A percentile compares a stretch with the other conserved stretches of the same genome.
Conservation (phyloP, 2,329 filamentous ascomycete species). For the Macroventuria anomochaeta region DNA sequence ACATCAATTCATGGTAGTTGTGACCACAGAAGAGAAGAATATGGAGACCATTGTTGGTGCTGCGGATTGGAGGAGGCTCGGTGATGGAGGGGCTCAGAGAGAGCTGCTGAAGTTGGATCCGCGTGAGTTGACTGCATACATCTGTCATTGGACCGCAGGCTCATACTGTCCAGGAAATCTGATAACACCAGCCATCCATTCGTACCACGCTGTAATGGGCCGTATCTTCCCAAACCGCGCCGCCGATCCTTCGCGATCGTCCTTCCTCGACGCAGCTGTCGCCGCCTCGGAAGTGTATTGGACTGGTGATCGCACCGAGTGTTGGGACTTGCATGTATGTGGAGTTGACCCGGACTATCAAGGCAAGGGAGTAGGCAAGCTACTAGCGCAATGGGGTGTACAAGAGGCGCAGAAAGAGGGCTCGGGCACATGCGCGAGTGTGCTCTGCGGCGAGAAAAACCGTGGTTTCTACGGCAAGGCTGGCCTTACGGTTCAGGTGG, state of each 20-base stretch:
- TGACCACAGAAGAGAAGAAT: conserved; percentile 5
- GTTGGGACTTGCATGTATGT: conserved; percentile 40
- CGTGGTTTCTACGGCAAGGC: conserved; percentile 35
- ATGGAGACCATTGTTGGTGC: conserved; percentile 32
- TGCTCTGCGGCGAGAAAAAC: conserved; percentile 41
- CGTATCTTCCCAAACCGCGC: conserved; percentile 37
- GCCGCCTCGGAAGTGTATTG: conserved; percentile 29
- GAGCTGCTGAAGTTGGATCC: conserved; percentile 29
- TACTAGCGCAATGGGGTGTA: conserved; percentile 50
- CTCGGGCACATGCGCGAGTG: conserved; percentile 32
- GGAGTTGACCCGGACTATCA: conserved; percentile 46
- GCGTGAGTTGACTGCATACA: conserved; percentile 16
- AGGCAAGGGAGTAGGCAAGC: conserved; percentile 45
- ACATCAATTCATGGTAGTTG: conserved; percentile 36
- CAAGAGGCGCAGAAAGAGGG: conserved; percentile 41
- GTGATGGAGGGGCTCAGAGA: conserved; percentile 24
- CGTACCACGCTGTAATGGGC: conserved; percentile 23
- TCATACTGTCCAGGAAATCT: conserved; percentile 35
- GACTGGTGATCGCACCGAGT: conserved; percentile 35
- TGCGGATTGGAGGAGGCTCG: conserved; percentile 39
- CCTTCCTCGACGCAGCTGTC: conserved; percentile 32
- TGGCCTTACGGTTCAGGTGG: conserved; percentile 26
- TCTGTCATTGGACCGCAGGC: too few species aligned
- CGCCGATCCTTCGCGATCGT: conserved; percentile 27
- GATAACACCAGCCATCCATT: conserved; percentile 17